Evolutionary conservation across 2,329 filamentous ascomycete species (phyloP).

Genomic region (Penicillium sp.): DNA sequence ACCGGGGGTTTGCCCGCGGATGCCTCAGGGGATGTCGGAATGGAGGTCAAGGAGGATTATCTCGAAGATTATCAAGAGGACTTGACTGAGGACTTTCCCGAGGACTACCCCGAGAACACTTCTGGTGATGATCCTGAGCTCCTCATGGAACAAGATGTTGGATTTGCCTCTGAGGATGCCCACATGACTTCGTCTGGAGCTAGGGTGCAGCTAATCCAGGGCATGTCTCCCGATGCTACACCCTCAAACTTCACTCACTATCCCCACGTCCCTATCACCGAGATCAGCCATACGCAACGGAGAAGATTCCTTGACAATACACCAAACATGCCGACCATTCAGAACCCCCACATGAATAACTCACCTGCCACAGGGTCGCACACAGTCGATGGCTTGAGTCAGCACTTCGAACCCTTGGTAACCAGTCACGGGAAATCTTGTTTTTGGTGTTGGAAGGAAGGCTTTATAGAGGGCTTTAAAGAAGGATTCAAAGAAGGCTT

Average conservation of each 20-base stretch:
- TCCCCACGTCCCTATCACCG: not conserved
- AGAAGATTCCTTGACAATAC: not conserved
- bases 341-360: not conserved
- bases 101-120: too few species aligned
- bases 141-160: too few species aligned
- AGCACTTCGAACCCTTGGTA: slow-evolving; percentile 8
- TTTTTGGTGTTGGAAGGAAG: slow-evolving; percentile 23
- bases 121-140: too few species aligned
- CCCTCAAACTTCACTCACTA: rapidly evolving
- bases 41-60: too few species aligned
- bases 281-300: not conserved
- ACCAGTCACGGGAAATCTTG: slow-evolving; percentile 24
- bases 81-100: too few species aligned
- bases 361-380: not conserved
- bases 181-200: not conserved
- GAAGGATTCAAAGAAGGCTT: too few species aligned
- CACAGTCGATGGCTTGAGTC: not conserved
- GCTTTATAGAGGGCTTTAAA: not conserved
- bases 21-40: too few species aligned
- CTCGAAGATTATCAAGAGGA: too few species aligned
- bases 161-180: too few species aligned
- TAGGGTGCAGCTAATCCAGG: not conserved
- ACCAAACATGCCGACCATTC: not conserved
- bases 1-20: too few species aligned
- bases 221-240: not conserved